phyloP scores from a whole-genome alignment of 2,329 filamentous ascomycete genomes.

The Aspergillus novofumigatus region DNA sequence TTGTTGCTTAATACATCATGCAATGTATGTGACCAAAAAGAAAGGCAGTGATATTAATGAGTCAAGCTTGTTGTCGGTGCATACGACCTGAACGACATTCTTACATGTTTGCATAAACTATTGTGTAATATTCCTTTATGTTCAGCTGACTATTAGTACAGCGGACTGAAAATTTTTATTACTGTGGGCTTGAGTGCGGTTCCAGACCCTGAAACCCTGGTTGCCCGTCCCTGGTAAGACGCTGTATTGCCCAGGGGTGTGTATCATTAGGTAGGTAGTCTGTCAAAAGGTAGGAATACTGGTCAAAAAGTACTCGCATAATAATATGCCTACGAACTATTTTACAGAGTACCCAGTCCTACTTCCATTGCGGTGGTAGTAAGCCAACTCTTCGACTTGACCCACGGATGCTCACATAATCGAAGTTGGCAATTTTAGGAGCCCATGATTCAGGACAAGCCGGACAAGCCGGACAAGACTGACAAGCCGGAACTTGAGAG shows the following conservation, averaged over 20 bases:
- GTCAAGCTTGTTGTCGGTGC: no score
- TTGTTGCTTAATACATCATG: no score
- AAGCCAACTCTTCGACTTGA: not conserved
- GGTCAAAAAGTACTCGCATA: no score
- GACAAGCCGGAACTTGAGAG: not conserved
- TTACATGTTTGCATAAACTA: not conserved
- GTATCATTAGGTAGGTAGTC: no score
- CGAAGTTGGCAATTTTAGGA: not conserved
- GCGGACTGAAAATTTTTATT: not conserved
- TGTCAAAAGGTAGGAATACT: no score
- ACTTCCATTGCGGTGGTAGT: not conserved
- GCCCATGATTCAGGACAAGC: no score
- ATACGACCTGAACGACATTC: not conserved
- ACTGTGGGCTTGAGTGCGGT: not conserved
- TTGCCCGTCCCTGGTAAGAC: not conserved
- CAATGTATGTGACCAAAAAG: no score
- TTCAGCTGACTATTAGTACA: not conserved
- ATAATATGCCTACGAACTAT: no score
- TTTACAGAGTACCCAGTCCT: no score
- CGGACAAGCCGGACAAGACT: not conserved
- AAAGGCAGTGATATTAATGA: no score
- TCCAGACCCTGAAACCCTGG: not conserved
- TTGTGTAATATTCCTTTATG: not conserved
- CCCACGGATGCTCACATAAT: not conserved
- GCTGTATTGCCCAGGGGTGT: not conserved